Base-by-base conservation (phyloP, 2,329 filamentous ascomycete species). In the Trichophyton rubrum region DNA sequence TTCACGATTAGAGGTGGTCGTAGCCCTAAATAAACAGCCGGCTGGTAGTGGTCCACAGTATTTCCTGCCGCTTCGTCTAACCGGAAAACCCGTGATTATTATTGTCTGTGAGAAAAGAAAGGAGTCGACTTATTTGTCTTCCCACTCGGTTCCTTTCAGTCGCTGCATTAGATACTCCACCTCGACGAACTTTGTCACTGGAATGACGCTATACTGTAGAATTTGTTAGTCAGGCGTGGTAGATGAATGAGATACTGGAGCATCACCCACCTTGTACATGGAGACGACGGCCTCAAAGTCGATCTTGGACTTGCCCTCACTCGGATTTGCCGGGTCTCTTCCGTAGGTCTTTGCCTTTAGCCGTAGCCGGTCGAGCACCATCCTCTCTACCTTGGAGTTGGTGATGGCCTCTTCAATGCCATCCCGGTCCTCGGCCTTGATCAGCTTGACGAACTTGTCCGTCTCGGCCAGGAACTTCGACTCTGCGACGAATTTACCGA, bases 111-210 rank as follows among this genome's bases (percentile, higher is more conserved):
- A n/a, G 13, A 43, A 43, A 15, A n/a, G 40, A n/a, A 43, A n/a
- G 61, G 20, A 6, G 55, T 71, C 64, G 64, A 78, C 75, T 77
- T 77, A 79, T 62, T 27, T 9, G 55, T 71, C 64, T 64, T 78
- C 75, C 77, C 77, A 79, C 68, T 78, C 64, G 2, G 77, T 79
- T 30, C 76, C 77, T 66, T 77, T 83, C 59, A 99, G 77, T 64
- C 93, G 83, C 75, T 97, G 90, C 89, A 99, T 95, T 67, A 99
- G 79, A 73, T 99, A 99, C 68, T 99, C 93, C 8, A 99, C 90
- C 79, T 99, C 93, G 45, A 99, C 92, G 65, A 90, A 87, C 75
- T 99, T 99, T n/a, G 93, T 99, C 72, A 97, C 75, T 0, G 93
- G 93, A 67, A 99, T 99, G 63, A 99, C 91, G 75, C 72, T 96